phyloP scores from a whole-genome alignment of 305 asterid species.

The Fraxinus greggii region DNA sequence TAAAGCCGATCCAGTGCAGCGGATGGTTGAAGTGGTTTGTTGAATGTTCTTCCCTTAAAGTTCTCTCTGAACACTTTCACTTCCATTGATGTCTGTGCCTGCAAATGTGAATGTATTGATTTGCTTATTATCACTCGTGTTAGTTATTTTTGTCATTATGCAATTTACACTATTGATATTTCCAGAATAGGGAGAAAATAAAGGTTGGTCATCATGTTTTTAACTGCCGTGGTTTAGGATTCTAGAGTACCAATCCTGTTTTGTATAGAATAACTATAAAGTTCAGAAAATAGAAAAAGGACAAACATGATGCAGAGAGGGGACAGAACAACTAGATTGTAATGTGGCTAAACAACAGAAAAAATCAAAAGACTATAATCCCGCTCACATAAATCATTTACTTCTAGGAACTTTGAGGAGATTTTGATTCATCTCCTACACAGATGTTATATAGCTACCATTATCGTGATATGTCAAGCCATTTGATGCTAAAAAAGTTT shows the following conservation, averaged over 20 bases:
- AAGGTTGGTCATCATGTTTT: not conserved
- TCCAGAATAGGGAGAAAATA: not conserved
- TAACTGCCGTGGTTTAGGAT: not conserved
- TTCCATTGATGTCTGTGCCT: not conserved
- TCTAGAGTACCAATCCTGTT: not conserved
- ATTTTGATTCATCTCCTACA: not conserved
- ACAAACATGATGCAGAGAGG: not conserved
- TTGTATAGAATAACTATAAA: not conserved
- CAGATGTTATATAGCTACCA: not conserved
- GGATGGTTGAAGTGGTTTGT: conserved; percentile 48
- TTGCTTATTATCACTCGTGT: not conserved
- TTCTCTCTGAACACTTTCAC: not conserved
- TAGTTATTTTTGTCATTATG: conserved; percentile 1
- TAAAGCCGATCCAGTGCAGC: conserved; percentile 24
- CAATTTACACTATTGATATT: not conserved
- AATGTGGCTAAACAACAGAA: not conserved
- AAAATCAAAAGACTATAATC: not conserved
- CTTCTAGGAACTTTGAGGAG: not conserved
- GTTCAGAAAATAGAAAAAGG: not conserved
- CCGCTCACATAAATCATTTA: not conserved
- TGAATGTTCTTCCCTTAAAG: conserved; percentile 8
- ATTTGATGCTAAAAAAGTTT: not conserved
- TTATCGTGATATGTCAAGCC: not conserved
- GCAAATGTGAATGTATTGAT: not conserved
- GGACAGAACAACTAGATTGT: not conserved